A percentile compares a stretch with the other conserved stretches of the same genome.
These are phyloP conservation scores for Aspergillus ustus DNA, from an alignment of 2,329 filamentous ascomycete genomes.

Conservation along the genomic window DNA sequence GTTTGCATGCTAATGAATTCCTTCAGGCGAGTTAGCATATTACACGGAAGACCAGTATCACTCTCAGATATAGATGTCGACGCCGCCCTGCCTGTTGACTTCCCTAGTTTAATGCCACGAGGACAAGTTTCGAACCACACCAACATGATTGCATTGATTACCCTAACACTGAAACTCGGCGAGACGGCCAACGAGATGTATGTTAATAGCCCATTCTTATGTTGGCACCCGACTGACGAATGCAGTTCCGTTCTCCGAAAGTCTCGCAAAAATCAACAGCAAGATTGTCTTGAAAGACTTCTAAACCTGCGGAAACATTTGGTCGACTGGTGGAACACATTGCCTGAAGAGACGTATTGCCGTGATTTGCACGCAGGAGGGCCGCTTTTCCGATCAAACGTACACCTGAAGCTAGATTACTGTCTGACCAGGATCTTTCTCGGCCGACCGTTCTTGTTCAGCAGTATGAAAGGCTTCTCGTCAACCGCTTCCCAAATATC, in stretches of 20 bases:
- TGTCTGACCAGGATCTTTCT: slow-evolving; percentile 60
- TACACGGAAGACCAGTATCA: slow-evolving; percentile 61
- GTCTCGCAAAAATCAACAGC: slow-evolving; percentile 44
- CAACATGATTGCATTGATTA: slow-evolving; percentile 55
- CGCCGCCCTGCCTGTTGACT: slow-evolving; percentile 56
- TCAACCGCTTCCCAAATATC: slow-evolving; percentile 25
- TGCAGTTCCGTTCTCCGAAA: slow-evolving; percentile 44
- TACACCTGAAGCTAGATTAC: slow-evolving; percentile 59
- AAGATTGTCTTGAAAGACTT: slow-evolving; percentile 46
- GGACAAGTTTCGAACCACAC: slow-evolving; percentile 50
- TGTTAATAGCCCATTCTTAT: slow-evolving; percentile 12
- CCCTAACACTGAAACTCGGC: slow-evolving; percentile 47
- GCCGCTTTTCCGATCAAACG: slow-evolving; percentile 53
- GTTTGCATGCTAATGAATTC: slow-evolving; percentile 16
- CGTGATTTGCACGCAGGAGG: slow-evolving; percentile 48
- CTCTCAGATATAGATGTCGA: slow-evolving; percentile 59
- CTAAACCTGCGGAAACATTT: slow-evolving; percentile 45
- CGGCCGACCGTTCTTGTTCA: slow-evolving; percentile 59
- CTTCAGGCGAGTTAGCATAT: slow-evolving; percentile 57
- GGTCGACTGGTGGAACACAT: slow-evolving; percentile 48
- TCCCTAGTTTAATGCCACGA: slow-evolving; percentile 49
- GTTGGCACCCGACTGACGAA: slow-evolving; percentile 21
- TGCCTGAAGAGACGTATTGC: slow-evolving; percentile 45
- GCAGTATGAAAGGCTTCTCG: slow-evolving; percentile 37
- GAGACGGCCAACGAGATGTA: slow-evolving; percentile 49